phyloP scores from a whole-genome alignment of 768 basidiomycete genomes.

The Daedalea quercina region DNA sequence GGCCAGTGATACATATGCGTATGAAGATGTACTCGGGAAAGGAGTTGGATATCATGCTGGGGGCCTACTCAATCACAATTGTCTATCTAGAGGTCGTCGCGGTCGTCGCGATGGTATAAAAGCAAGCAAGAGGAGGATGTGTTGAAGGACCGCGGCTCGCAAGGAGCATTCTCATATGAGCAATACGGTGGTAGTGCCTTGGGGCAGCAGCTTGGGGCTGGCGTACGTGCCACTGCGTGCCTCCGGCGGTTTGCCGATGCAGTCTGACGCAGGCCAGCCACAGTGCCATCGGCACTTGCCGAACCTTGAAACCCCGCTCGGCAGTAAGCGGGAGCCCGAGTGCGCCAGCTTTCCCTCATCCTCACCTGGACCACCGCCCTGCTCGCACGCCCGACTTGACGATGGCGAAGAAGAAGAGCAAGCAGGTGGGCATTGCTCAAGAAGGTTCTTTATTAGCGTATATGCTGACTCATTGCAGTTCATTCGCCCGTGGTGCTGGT shows the following conservation, averaged over 20 bases:
- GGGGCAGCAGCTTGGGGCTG: background rate
- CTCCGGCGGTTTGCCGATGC: too few species aligned
- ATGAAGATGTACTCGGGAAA: slow-evolving; percentile 50
- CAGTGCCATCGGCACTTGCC: too few species aligned
- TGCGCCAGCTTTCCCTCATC: background rate
- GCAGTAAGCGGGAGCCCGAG: background rate
- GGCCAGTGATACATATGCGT: slow-evolving; percentile 32
- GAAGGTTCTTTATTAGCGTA: background rate
- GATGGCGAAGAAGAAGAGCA: slow-evolving; percentile 54
- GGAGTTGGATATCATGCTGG: slow-evolving; percentile 24
- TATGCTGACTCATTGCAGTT: slow-evolving; percentile 37
- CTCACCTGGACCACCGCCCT: background rate
- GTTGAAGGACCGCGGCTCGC: background rate
- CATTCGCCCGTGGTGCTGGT: slow-evolving; percentile 96
- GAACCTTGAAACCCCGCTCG: background rate
- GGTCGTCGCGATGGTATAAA: background rate
- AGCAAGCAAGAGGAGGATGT: background rate
- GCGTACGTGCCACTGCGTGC: background rate
- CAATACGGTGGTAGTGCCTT: background rate
- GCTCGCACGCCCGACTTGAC: background rate
- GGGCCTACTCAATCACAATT: background rate
- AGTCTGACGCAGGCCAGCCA: too few species aligned
- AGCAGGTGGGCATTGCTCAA: slow-evolving; percentile 28
- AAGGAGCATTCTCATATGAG: background rate
- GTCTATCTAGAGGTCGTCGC: background rate